Base-by-base conservation (phyloP, 805 yeast genomes). In the Henningerozyma blattae region DNA sequence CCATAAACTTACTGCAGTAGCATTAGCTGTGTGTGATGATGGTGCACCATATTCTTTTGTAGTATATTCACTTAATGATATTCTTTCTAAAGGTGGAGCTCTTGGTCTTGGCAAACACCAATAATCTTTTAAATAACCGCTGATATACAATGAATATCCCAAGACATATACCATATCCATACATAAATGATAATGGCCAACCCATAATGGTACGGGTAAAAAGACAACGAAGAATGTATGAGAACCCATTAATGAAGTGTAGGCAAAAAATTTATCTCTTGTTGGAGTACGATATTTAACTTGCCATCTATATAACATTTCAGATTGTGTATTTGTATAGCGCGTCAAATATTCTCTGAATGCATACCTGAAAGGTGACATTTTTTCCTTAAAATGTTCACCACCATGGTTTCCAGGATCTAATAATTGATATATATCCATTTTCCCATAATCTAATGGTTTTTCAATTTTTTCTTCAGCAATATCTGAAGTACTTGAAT, bases 1-100 rank as follows among this genome's bases (percentile, higher is more conserved):
- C 18, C 78, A 59, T 22, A 84, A 44, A 0, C 84, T 72, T 2
- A 83, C 94, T 0, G 83, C 79, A 0, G 93, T 76, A 5, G 97
- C 95, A 56, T 91, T 91, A 24, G 96, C 94, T 14, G 89, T 70
- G 56, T 91, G 98, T 3, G 93, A 78, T 29, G 86, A 75, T 1
- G 98, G 98, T 45, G 89, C 86, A 4, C 98, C 98, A 56, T 89
- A 91, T 54, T 91, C 98, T 47, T 79, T 73, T 2, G 94, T 73
- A 0, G 97, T 93, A 45, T 85, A 84, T 12, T 80, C 77, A 38
- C 87, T 76, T 75, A 89, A 70, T 10, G 96, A 85, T 44, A 87
- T 76, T 47, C 97, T 68, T 48, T 78, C 82, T 30, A 89, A 59
- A 0, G 98, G 98, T 2, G 98, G 98, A 2, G 94, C 77, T 38